phyloP scores from a whole-genome alignment of 2,329 filamentous ascomycete genomes.

The Dactylellina haptotyla region DNA sequence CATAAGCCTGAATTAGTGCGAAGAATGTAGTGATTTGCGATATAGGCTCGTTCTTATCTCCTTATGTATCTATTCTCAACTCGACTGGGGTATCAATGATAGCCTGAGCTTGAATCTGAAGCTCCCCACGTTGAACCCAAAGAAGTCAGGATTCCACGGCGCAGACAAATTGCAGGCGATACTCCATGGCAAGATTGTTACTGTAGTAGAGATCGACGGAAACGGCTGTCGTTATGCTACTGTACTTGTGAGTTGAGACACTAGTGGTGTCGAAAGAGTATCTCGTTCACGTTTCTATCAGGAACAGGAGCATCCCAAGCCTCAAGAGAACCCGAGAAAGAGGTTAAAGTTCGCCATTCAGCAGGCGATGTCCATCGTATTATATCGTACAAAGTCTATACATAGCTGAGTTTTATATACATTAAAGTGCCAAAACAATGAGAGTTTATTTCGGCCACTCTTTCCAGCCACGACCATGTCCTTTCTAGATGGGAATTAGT shows the following conservation, averaged over 20 bases:
- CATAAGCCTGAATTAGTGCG: not conserved
- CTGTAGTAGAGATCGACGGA: too few species aligned
- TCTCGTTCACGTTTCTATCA: too few species aligned
- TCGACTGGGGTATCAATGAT: conserved; percentile 21
- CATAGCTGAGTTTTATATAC: conserved; percentile 37
- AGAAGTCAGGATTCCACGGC: too few species aligned
- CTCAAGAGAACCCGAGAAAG: not conserved
- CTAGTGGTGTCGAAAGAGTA: too few species aligned
- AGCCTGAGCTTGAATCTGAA: conserved; percentile 14
- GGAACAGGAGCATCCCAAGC: not conserved
- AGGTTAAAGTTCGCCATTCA: not conserved
- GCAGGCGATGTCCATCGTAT: conserved; percentile 7
- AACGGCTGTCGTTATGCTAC: too few species aligned
- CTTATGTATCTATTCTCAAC: conserved; percentile 17
- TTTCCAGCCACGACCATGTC: conserved; percentile 78
- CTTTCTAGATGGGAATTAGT: conserved; percentile 66
- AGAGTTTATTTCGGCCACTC: conserved; percentile 72
- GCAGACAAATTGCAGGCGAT: not conserved
- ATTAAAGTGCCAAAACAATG: not conserved
- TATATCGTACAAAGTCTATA: conserved; percentile 43
- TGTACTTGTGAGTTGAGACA: too few species aligned
- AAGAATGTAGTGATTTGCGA: not conserved
- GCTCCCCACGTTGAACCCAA: not conserved
- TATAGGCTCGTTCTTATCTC: not conserved
- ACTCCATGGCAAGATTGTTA: not conserved